Base-by-base conservation (phyloP, 2,329 filamentous ascomycete genomes). In the Calonectria hongkongensis region DNA sequence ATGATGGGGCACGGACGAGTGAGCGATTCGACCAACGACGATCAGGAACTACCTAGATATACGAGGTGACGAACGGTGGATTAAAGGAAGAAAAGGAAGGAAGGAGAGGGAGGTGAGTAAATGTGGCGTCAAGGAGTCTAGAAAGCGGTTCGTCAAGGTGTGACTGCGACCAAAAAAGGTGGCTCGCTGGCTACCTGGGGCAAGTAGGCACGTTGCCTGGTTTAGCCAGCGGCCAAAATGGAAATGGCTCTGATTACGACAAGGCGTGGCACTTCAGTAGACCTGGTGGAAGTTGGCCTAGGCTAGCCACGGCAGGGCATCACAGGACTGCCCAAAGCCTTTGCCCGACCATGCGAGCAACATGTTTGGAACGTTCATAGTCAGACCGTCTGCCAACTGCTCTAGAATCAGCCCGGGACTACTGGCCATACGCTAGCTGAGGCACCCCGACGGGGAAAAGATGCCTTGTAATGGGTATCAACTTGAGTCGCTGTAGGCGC, bases 391-490 rank as follows among this genome's bases (percentile, higher is more conserved):
- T 41, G 36, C 33, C 39, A 60, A 30, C 54, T 25, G 54, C 25
- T 63, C 27, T n/a, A 21, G 28, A 63, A 63, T 63, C 41, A 63
- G 58, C 58, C 41, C 41, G 2, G 41, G 21, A 27, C 25, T 18
- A 21, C 36, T 45, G 54, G 41, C 41, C 41, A 30, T 9, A 27
- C 15, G 36, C 36, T 28, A 27, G 58, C 58, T 45, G 58, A 63
- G 18, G 58, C 39, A 63, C 25, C 25, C 18, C 25, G 41, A 47
- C 33, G 48, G 27, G 51, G 33, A 21, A 48, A 68, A 65, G 70
- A 63, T 18, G 66, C 64, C 68, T 74, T 72, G 66, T 45, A 63
- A 68, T 41, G 50, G 50, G 41, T 41, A 48, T 27, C 33, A 51
- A 12, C 43, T 51, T 21, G 43, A 43, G 50, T 33, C 43, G 50